These are phyloP conservation scores for Inga leiocalycina DNA, from an alignment of 306 rosid genomes.

Conservation along the genomic window DNA sequence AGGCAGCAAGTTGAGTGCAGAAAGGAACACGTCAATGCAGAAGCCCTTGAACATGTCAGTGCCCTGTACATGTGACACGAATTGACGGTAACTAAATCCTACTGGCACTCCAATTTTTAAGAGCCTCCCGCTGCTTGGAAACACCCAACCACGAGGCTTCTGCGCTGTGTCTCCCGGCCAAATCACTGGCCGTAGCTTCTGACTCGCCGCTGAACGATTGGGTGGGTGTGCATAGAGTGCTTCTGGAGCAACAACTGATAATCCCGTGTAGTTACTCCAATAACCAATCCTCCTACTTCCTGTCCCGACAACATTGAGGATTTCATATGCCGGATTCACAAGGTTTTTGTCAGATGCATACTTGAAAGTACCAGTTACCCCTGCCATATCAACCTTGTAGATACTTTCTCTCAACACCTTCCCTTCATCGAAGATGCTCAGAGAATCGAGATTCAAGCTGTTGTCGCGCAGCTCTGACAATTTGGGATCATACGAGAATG, in stretches of 20 bases:
- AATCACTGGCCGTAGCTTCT: constrained; percentile 49
- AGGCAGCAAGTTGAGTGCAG: constrained; percentile 78
- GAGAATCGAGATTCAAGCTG: constrained; percentile 61
- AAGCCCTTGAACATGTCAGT: constrained; percentile 72
- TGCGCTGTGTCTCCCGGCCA: constrained; percentile 84
- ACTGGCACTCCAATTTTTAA: constrained; percentile 81
- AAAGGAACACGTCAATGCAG: constrained; percentile 86
- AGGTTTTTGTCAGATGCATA: constrained; percentile 61
- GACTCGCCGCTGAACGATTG: constrained; percentile 49
- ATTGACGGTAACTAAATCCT: constrained; percentile 63
- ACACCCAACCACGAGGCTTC: constrained; percentile 95
- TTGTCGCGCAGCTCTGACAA: constrained; percentile 38
- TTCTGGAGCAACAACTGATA: constrained; percentile 69
- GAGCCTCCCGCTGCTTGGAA: constrained; percentile 81
- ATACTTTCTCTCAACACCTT: constrained; percentile 49
- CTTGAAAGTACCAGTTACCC: constrained; percentile 69
- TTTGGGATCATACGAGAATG: constrained; percentile 74
- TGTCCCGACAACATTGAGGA: constrained; percentile 75
- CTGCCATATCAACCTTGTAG: constrained; percentile 67
- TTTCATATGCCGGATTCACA: constrained; percentile 74
- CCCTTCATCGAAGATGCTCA: constrained; percentile 79
- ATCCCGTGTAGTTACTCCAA: constrained; percentile 90
- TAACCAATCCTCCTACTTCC: constrained; percentile 78
- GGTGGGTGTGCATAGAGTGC: constrained; percentile 55
- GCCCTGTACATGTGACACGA: constrained; percentile 54